Percentiles rank a stretch among this genome's conserved stretches.
Evolutionary conservation across 768 basidiomycete species (phyloP).

Genomic region (Kwoniella dendrophila): DNA sequence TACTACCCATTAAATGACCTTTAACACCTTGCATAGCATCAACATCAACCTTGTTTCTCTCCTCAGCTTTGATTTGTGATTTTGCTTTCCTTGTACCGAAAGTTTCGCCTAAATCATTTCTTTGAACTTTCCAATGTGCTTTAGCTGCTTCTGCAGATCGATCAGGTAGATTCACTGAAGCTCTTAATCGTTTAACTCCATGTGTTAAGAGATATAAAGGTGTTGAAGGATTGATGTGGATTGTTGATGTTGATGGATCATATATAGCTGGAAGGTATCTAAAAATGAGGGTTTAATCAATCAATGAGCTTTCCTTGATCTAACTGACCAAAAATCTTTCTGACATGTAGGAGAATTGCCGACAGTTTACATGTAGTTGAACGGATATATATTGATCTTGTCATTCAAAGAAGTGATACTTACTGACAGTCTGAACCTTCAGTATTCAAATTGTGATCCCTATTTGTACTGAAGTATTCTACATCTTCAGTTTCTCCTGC

Average conservation of each 20-base stretch:
- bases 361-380: background rate
- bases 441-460: slow-evolving; percentile 58
- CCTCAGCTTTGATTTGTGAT: slow-evolving; percentile 76
- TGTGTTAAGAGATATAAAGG: slow-evolving; percentile 67
- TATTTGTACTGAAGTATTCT: slow-evolving; percentile 72
- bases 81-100: slow-evolving; percentile 97
- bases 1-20: slow-evolving; percentile 77
- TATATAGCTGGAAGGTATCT: slow-evolving; percentile 82
- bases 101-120: slow-evolving; percentile 79
- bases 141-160: slow-evolving; percentile 5
- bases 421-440: slow-evolving; percentile 68
- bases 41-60: slow-evolving; percentile 87
- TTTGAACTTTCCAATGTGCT: slow-evolving; percentile 63
- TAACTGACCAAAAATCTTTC: too few relatives aligned
- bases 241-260: slow-evolving; percentile 72
- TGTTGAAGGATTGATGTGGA: slow-evolving; percentile 67
- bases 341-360: background rate
- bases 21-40: slow-evolving; percentile 82
- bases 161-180: slow-evolving; percentile 9
- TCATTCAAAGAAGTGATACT: slow-evolving; percentile 43
- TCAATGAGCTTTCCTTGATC: background rate
- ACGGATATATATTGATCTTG: background rate
- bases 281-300: background rate
- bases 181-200: slow-evolving; percentile 72
- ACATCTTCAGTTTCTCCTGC: slow-evolving; percentile 82